Evolutionary conservation across 331 rosid genomes (phyloP).

Genomic region (Quercus lobata): DNA sequence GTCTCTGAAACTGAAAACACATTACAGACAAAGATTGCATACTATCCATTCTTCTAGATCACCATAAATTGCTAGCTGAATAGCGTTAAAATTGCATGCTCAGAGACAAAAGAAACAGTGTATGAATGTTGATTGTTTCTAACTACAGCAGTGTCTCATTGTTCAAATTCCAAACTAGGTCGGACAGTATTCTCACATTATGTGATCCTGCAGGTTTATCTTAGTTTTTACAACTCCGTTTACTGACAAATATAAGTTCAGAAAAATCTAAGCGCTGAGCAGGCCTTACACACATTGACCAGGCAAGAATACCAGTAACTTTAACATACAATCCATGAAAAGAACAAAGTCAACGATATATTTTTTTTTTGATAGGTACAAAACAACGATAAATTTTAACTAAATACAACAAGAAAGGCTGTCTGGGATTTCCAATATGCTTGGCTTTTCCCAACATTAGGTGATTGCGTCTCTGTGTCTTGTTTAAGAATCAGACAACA

Average conservation of each 20-base stretch:
- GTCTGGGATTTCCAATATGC: constrained; percentile 2
- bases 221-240: not conserved
- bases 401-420: constrained; percentile 55
- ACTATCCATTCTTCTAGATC: too few relatives aligned
- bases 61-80: too few relatives aligned
- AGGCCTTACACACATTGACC: not conserved
- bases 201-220: not conserved
- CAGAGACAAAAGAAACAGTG: too few relatives aligned
- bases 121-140: not conserved
- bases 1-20: too few relatives aligned
- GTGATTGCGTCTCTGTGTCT: not conserved
- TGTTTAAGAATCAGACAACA: not conserved
- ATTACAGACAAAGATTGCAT: too few relatives aligned
- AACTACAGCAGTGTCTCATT: not conserved
- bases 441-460: not conserved
- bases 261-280: not conserved
- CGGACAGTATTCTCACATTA: not conserved
- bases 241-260: not conserved
- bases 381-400: constrained; percentile 13
- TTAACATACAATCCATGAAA: constrained; percentile 20
- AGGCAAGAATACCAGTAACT: not conserved
- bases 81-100: too few relatives aligned
- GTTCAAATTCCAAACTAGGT: not conserved
- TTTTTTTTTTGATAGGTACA: not conserved
- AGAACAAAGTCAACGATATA: not conserved